Evolutionary conservation across 2,329 filamentous ascomycete species (phyloP).

Genomic region (Thielaviopsis punctulata): DNA sequence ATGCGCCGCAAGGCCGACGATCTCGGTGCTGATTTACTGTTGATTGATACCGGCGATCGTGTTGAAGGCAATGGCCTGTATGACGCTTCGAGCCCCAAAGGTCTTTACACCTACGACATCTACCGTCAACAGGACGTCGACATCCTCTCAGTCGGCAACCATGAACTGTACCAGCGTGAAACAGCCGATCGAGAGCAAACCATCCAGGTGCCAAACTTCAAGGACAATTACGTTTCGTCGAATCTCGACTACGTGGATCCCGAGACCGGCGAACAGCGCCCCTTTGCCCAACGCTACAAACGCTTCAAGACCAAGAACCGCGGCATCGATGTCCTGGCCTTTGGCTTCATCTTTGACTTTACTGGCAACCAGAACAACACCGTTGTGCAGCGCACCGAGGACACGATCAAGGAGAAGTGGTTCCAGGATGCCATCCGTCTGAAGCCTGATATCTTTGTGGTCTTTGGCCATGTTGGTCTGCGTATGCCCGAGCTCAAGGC

Average conservation of each 20-base stretch:
- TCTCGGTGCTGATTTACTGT: constrained; percentile 64
- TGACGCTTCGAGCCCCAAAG: constrained; percentile 75
- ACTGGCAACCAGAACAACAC: constrained; percentile 83
- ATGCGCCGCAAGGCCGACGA: constrained; percentile 64
- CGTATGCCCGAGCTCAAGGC: constrained; percentile 62
- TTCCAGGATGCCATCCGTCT: constrained; percentile 74
- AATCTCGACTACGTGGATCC: constrained; percentile 80
- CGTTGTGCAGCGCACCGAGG: constrained; percentile 59
- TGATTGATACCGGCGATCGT: constrained; percentile 89
- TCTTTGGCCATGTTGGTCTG: constrained; percentile 71
- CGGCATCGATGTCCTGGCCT: constrained; percentile 65
- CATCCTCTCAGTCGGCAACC: constrained; percentile 75
- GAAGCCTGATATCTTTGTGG: constrained; percentile 72
- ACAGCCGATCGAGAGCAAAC: constrained; percentile 65
- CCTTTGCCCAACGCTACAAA: constrained; percentile 66
- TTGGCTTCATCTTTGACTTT: constrained; percentile 94
- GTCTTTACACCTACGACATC: constrained; percentile 76
- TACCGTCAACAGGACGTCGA: constrained; percentile 70
- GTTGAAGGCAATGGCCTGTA: constrained; percentile 92
- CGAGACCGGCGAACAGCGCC: constrained; percentile 49
- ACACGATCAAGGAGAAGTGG: constrained; percentile 72
- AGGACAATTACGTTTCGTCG: constrained; percentile 66
- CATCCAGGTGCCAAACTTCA: constrained; percentile 68
- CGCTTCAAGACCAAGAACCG: constrained; percentile 88
- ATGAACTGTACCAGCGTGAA: constrained; percentile 76